These are phyloP conservation scores for Breviolum minutum DNA, from an alignment of 73 alveolate genomes.

Conservation along the genomic window DNA sequence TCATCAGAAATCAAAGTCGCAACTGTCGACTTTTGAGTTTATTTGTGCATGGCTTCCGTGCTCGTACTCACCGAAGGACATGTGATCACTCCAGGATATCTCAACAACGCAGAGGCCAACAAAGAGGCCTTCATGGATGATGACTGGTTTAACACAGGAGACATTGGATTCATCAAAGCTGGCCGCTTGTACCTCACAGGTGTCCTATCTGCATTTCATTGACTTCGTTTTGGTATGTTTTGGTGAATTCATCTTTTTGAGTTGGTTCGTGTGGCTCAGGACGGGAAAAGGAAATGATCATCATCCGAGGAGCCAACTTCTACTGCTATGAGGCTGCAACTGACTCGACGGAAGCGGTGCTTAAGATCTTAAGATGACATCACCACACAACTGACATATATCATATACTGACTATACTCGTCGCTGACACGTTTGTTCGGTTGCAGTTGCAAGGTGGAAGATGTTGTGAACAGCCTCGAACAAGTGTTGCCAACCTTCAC, in stretches of 20 bases:
- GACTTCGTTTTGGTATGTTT: not conserved
- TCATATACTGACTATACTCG: not conserved
- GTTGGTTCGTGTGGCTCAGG: not conserved
- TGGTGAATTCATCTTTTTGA: not conserved
- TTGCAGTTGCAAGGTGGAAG: conserved; percentile 34
- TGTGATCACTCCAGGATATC: conserved; percentile 81
- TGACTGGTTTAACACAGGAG: conserved; percentile 94
- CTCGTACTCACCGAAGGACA: not conserved
- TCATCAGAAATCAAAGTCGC: no score
- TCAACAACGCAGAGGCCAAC: conserved; percentile 86
- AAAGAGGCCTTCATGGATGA: conserved; percentile 62
- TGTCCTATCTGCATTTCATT: not conserved
- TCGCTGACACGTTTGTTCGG: not conserved
- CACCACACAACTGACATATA: no score
- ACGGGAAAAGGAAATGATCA: conserved; percentile 88
- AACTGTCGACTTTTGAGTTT: no score
- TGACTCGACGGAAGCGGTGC: not conserved
- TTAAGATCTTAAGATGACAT: not conserved
- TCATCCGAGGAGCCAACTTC: conserved; percentile 90
- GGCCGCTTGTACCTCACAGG: conserved; percentile 74
- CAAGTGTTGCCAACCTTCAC: conserved; percentile 76
- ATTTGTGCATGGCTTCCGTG: no score
- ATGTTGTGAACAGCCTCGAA: conserved; percentile 65
- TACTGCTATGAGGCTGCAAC: conserved; percentile 70
- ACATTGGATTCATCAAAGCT: conserved; percentile 71